These are phyloP conservation scores for Trypanosoma boissoni DNA, from an alignment of 208 protist genomes.

Conservation along the genomic window DNA sequence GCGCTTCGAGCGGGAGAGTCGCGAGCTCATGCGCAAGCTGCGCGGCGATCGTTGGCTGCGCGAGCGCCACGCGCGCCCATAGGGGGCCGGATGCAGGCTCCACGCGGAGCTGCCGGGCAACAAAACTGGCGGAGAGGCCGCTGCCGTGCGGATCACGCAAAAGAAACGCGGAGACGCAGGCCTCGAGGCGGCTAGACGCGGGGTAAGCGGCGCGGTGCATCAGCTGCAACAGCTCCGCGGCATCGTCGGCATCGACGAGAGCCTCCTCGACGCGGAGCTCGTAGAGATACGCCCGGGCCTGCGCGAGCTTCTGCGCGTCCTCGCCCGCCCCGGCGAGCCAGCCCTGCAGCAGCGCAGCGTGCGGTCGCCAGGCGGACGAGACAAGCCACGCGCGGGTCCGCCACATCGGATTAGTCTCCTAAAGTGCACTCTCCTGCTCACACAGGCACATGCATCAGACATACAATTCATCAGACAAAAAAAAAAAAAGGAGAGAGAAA, in stretches of 20 bases:
- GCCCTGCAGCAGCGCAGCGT: slow-evolving; percentile 59
- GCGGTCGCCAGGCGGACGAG: slow-evolving; percentile 46
- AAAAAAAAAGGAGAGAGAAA: too few species aligned
- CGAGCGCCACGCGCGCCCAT: slow-evolving; percentile 25
- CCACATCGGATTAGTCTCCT: not conserved
- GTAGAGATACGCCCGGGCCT: slow-evolving; percentile 36
- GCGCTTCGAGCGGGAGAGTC: slow-evolving; percentile 16
- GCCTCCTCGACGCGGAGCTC: slow-evolving; percentile 27
- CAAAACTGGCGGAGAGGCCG: slow-evolving; percentile 14
- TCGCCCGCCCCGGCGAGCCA: slow-evolving; percentile 41
- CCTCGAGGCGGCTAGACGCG: slow-evolving; percentile 26
- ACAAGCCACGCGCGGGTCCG: not conserved
- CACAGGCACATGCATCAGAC: not conserved
- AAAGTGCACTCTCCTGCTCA: not conserved
- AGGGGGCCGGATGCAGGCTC: slow-evolving; percentile 16
- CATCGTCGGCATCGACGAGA: slow-evolving; percentile 34
- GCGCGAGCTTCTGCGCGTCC: slow-evolving; percentile 27
- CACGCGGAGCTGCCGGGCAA: slow-evolving; percentile 16
- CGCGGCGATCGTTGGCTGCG: slow-evolving; percentile 13
- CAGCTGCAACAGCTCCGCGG: slow-evolving; percentile 30
- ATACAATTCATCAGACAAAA: too few species aligned
- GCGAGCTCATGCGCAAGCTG: slow-evolving; percentile 2
- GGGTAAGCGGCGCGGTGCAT: slow-evolving; percentile 38
- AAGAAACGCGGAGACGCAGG: slow-evolving; percentile 20
- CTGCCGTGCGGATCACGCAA: not conserved